These are phyloP conservation scores for Aspergillus conjunctus DNA, from an alignment of 495 filamentous ascomycete genomes.

Conservation along the genomic window DNA sequence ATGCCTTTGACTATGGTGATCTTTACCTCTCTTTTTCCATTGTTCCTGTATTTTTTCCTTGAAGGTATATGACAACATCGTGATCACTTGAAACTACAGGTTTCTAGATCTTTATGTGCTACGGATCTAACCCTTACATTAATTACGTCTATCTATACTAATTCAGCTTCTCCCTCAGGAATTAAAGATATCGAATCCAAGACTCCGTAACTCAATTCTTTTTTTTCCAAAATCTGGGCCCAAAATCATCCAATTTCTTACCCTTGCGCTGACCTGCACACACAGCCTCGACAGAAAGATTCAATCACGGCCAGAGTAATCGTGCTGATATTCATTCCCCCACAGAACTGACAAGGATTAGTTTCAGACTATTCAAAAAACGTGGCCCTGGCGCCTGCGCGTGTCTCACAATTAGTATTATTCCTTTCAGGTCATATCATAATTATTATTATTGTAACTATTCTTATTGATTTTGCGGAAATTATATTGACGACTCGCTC, in stretches of 20 bases:
- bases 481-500: too few species aligned
- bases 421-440: too few species aligned
- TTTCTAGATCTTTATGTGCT: conserved; percentile 4
- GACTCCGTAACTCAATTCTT: too few species aligned
- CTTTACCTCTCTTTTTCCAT: neutral
- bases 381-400: conserved; percentile 18
- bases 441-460: too few species aligned
- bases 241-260: too few species aligned
- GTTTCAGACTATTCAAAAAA: conserved; percentile 17
- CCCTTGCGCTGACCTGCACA: neutral
- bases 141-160: too few species aligned
- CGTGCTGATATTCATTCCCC: conserved; percentile 2
- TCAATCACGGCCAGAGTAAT: neutral
- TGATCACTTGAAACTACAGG: neutral
- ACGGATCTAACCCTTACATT: neutral
- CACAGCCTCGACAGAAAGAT: neutral
- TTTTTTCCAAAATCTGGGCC: too few species aligned
- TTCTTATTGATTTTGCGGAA: too few species aligned
- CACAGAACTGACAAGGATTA: conserved; percentile 16
- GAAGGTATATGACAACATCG: neutral
- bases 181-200: too few species aligned
- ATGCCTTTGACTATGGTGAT: too few species aligned
- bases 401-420: conserved; percentile 18
- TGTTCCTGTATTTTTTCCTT: neutral
- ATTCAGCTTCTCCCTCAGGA: too few species aligned